Evolutionary conservation across 2,329 filamentous ascomycete genomes (phyloP).

Genomic region (Beauveria australis): DNA sequence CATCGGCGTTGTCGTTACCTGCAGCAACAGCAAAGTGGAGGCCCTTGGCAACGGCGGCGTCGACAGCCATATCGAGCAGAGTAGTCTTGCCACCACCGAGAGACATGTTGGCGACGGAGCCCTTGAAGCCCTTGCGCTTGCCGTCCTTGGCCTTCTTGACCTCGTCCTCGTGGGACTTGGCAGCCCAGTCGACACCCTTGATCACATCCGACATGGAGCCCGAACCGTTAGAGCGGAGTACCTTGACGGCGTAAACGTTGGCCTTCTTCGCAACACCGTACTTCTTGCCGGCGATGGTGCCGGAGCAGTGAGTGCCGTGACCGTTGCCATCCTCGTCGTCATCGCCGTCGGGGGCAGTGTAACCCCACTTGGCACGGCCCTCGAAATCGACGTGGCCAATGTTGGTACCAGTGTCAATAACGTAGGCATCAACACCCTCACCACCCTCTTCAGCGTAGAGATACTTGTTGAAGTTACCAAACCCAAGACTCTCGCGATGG

Average conservation of each 20-base stretch:
- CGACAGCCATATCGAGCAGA: constrained; percentile 84
- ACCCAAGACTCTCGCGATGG: constrained; percentile 78
- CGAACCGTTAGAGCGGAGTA: constrained; percentile 92
- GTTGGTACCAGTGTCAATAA: constrained; percentile 98
- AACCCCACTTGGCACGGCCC: constrained; percentile 90
- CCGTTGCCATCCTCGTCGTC: constrained; percentile 91
- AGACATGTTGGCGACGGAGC: constrained; percentile 98
- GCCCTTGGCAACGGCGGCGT: constrained; percentile 84
- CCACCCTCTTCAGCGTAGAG: constrained; percentile 82
- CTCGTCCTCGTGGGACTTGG: constrained; percentile 67
- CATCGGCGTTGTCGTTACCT: constrained; percentile 97
- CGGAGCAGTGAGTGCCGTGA: constrained; percentile 98
- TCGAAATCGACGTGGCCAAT: constrained; percentile 92
- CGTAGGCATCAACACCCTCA: constrained; percentile 96
- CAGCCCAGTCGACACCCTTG: constrained; percentile 95
- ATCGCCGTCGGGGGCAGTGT: constrained; percentile 83
- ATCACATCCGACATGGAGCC: constrained; percentile 98
- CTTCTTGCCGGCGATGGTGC: constrained; percentile 95
- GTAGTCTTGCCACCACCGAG: constrained; percentile 95
- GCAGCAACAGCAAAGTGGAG: constrained; percentile 97
- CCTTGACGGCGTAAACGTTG: constrained; percentile 93
- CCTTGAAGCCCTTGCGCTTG: constrained; percentile 96
- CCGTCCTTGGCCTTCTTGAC: constrained; percentile 73
- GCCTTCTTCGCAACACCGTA: constrained; percentile 99
- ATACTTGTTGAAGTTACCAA: constrained; percentile 97